phyloP scores from a whole-genome alignment of 768 basidiomycete genomes.

The Serpula lacrymans region DNA sequence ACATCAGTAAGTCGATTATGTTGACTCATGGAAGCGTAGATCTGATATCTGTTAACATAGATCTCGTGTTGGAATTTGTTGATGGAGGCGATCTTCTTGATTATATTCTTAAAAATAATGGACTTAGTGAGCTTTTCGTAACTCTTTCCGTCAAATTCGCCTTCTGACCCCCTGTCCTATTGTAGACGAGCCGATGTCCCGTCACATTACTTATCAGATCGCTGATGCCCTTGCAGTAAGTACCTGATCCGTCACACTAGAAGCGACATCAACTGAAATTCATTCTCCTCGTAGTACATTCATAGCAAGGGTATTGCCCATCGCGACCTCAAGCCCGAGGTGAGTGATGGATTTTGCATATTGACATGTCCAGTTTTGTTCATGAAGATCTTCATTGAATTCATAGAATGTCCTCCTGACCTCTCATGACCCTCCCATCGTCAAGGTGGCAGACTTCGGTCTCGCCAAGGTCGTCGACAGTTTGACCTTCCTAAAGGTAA shows the following conservation, averaged over 20 bases:
- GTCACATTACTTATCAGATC: conserved; percentile 77
- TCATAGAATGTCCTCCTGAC: conserved; percentile 81
- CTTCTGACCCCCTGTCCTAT: not conserved
- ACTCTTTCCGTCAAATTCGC: not conserved
- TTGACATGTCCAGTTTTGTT: not conserved
- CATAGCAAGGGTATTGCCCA: conserved; percentile 80
- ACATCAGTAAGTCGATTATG: conserved; percentile 47
- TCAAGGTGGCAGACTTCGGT: conserved; percentile 96
- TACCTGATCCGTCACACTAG: not conserved
- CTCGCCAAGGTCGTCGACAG: conserved; percentile 89
- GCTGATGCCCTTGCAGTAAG: conserved; percentile 75
- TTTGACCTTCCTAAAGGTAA: conserved; percentile 69
- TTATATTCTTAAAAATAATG: conserved; percentile 59
- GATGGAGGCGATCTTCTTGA: conserved; percentile 89
- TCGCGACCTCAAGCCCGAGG: conserved; percentile 92
- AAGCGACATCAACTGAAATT: conserved; percentile 5
- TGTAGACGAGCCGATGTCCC: conserved; percentile 53
- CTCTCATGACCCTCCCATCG: conserved; percentile 55
- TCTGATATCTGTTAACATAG: conserved; percentile 38
- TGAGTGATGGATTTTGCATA: conserved; percentile 22
- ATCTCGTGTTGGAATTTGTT: conserved; percentile 80
- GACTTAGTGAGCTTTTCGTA: conserved; percentile 49
- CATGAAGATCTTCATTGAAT: conserved; percentile 3
- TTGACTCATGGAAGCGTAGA: conserved; percentile 1
- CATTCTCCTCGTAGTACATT: conserved; percentile 44